Base-by-base conservation (phyloP, 306 rosid genomes). In the Begonia loranthoides region DNA sequence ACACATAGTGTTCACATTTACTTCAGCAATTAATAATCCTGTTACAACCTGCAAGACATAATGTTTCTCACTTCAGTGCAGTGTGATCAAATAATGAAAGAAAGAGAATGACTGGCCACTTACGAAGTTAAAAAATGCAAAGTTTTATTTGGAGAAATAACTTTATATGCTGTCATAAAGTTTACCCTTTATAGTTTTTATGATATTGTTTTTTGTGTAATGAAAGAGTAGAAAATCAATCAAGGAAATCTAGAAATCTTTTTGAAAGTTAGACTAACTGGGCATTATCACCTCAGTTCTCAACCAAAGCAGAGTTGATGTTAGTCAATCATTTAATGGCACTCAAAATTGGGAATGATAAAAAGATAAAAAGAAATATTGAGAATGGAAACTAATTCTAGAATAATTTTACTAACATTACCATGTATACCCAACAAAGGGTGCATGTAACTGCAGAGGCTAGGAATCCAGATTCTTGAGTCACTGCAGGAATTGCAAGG, bases 21-120 rank as follows among this genome's bases (percentile, higher is more conserved):
- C 95, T 86, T 82, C 81, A 56, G 95, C 88, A 54, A 86, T 12
- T 41, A 82, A 81, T 54, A 82, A 67, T 60, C 95, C 95, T 13
- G 93, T 86, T 45, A 64, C 87, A 64, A 79, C 87, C 93, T 87
- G 79, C 60, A 72, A 13, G 49, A 41, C 36, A 48, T 45, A 15
- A 13, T n/a, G 17, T 49, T 66, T 52, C 9, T 36, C 24, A 43
- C 9, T 14, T 36, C 49, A 43, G 50, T 10, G 33, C 36, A 12
- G 36, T 28, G 36, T 5, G 36, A 19, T 8, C 68, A 68, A 13
- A 6, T 12, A 51, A 17, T 7, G 14, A 12, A 53, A 13, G 15
- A 51, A 9, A 43, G 49, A 33, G 39, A 17, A 15, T 9, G 33
- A 19, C 3, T 19, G 22, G 22, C 22, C 3, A 19, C n/a, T n/a